Evolutionary conservation across 192 early-diverging fungal genomes (phyloP).

Genomic region (Piromyces finnis): DNA sequence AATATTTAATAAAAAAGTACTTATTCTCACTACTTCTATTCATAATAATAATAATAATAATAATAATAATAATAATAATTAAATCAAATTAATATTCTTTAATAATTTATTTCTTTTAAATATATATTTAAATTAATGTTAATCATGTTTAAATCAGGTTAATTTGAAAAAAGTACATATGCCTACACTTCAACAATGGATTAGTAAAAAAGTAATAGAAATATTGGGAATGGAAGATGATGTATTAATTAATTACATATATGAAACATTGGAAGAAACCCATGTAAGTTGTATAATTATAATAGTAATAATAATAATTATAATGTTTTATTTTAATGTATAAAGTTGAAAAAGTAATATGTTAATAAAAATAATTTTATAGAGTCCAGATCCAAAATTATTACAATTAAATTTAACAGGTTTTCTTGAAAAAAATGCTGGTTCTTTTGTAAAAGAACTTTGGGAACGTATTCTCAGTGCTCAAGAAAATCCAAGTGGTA

Average conservation of each 20-base stretch:
- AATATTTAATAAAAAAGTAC: slow-evolving; percentile 58
- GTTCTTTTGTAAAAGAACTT: slow-evolving; percentile 63
- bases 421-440: slow-evolving; percentile 71
- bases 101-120: background rate
- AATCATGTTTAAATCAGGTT: too few species aligned
- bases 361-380: too few species aligned
- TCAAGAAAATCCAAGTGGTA: slow-evolving; percentile 58
- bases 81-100: too few species aligned
- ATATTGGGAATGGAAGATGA: slow-evolving; percentile 88
- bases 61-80: too few species aligned
- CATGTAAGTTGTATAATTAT: background rate
- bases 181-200: slow-evolving; percentile 76
- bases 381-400: slow-evolving; percentile 63
- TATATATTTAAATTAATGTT: slow-evolving; percentile 5
- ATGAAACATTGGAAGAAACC: slow-evolving; percentile 56
- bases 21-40: too few species aligned
- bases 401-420: slow-evolving; percentile 94
- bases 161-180: slow-evolving; percentile 80
- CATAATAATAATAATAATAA: too few species aligned
- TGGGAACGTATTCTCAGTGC: slow-evolving; percentile 87
- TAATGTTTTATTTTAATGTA: too few species aligned
- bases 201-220: slow-evolving; percentile 45
- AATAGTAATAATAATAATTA: background rate
- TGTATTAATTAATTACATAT: slow-evolving; percentile 70
- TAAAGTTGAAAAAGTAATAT: too few species aligned